Percentiles rank a stretch among this genome's conserved stretches.
Conservation (phyloP, 495 filamentous ascomycete genomes). For the Xylaria intraflava region DNA sequence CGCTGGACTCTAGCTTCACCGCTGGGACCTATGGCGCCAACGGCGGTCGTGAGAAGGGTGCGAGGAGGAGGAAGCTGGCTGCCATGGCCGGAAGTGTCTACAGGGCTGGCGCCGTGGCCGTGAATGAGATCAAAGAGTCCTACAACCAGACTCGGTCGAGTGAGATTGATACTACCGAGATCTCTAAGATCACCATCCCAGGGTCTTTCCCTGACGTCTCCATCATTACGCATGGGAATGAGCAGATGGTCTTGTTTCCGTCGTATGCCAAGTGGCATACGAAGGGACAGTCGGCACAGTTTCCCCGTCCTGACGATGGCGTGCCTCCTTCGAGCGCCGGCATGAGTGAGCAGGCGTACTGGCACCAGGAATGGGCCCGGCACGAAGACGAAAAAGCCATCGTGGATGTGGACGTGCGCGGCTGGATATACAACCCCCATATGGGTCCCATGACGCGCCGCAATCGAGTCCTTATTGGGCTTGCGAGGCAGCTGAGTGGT, state of each 20-base stretch:
- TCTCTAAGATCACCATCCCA: constrained; percentile 52
- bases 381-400: constrained; percentile 71
- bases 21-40: constrained; percentile 24
- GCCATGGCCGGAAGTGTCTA: constrained; percentile 43
- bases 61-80: constrained; percentile 70
- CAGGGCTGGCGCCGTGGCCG: constrained; percentile 73
- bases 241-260: constrained; percentile 92
- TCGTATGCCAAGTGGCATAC: constrained; percentile 73
- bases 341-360: constrained; percentile 56
- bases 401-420: constrained; percentile 88
- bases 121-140: constrained; percentile 82
- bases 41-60: constrained; percentile 52
- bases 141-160: constrained; percentile 69
- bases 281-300: constrained; percentile 28
- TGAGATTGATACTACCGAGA: constrained; percentile 44
- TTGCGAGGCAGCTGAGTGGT: constrained; percentile 78
- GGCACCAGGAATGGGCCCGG: constrained; percentile 61
- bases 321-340: constrained; percentile 12
- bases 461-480: constrained; percentile 75
- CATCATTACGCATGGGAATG: constrained; percentile 69
- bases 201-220: constrained; percentile 75
- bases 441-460: constrained; percentile 80
- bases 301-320: constrained; percentile 14
- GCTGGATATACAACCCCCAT: constrained; percentile 87
- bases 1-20: constrained; percentile 17